Evolutionary conservation across 345 rosid genomes (phyloP), one percentile per base, ranked within the genome.

Genomic region (Chamaenerion angustifolium): DNA sequence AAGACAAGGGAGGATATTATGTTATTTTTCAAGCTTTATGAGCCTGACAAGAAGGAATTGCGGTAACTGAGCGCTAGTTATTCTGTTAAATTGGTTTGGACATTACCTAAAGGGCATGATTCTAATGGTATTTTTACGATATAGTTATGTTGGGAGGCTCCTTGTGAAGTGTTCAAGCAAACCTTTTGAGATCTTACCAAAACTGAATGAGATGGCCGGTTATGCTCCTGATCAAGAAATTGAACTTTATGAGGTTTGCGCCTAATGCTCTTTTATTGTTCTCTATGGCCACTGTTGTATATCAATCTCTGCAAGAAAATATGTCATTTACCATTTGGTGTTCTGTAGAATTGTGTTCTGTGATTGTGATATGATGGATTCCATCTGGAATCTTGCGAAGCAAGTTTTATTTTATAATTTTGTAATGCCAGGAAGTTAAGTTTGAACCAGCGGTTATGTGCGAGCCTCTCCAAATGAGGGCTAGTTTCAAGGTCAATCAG

Each of bases 11-110:
- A 82, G 19, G 90, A 82, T 63, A 79, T 76, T 48, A 64, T 82
- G 55, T 70, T 82, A 40, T 82, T 79, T 62, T 82, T 82, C 57
- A 82, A 82, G 75, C 81, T 68, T 61, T 82, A 79, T 74, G 83
- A 77, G 63, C 86, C 81, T 17, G 71, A 64, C 54, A 82, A 73
- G 58, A 78, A 70, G 68, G 80, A 77, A 64, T 64, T 82, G 12
- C 68, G 74, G 92, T 77, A 68, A 60, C 8, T 60, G 64, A 8
- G 13, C 12, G 8, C 12, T n/a, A 35, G 9, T 31, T 35, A 4
- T 50, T 50, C 1, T 31, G 37, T 31, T 31, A 31, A 31, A 5
- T 31, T 31, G 6, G 37, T 31, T 31, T 31, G 8, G 37, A 31
- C 37, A 7, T 31, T 31, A 31, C 37, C 37, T 31, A 9, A 13